Conservation (phyloP, 306 rosid species). For the Amphicarpaea edgeworthii region DNA sequence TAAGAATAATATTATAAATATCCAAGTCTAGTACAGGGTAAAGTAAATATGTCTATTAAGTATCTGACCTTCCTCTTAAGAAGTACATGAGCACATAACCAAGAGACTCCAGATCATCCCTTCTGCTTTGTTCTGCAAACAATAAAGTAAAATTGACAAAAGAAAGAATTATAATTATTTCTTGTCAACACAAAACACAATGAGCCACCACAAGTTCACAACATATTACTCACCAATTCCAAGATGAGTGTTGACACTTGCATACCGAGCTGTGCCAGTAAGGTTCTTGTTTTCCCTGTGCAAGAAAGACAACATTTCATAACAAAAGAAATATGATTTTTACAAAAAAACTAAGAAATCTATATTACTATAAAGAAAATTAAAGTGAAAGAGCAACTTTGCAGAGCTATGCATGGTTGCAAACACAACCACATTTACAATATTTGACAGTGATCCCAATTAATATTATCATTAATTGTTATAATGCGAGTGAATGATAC, state of each 20-base stretch:
- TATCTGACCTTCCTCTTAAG: constrained; percentile 92
- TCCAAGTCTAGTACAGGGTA: constrained; percentile 40
- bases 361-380: background rate
- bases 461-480: background rate
- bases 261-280: constrained; percentile 99
- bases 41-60: constrained; percentile 38
- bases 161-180: constrained; percentile 13
- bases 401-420: background rate
- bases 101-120: constrained; percentile 99
- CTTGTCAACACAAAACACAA: constrained; percentile 39
- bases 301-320: constrained; percentile 30
- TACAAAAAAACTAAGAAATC: background rate
- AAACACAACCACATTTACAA: background rate
- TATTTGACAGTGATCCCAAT: background rate
- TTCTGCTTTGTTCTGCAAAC: constrained; percentile 98
- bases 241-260: constrained; percentile 98
- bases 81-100: constrained; percentile 99
- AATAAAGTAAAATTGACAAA: constrained; percentile 40
- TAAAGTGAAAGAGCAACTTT: constrained; percentile 20
- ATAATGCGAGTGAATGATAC: background rate
- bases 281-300: constrained; percentile 98
- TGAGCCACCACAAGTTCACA: constrained; percentile 21
- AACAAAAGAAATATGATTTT: constrained; percentile 17
- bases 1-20: constrained; percentile 26
- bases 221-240: constrained; percentile 87